Base-by-base conservation (phyloP, 768 basidiomycete genomes). In the Hericium coralloides region DNA sequence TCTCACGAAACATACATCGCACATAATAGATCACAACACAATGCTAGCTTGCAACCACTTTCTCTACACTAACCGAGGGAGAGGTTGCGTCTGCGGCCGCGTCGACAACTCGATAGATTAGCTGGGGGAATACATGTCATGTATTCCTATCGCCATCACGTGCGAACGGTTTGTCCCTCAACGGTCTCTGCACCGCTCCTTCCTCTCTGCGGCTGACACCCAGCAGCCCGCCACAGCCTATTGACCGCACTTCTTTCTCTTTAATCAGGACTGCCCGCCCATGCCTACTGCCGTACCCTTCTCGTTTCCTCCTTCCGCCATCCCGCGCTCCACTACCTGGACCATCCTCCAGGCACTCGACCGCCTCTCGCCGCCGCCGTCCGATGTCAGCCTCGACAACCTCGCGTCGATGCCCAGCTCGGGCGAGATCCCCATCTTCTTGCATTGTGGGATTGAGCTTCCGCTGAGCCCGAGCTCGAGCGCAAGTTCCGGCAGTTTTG, bases 361-460 rank as follows among this genome's bases (percentile, higher is more conserved):
- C 36, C 55, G 52, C 3, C 62, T 58, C 22, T 60, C 57, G 36
- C 55, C 58, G 8, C 57, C 62, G 14, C 53, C 60, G 17, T 61
- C 62, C 8, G 61, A 52, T 52, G 45, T 59, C 14, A 58, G 55
- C 45, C 37, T 63, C 48, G 53, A 55, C 49, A 37, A 53, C 17
- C 45, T 56, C 25, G n/a, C 57, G 36, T 38, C 54, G 45, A 23
- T 53, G 7, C 38, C 50, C 47, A 55, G 58, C 48, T 39, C 55
- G 14, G 62, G 62, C 37, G 61, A 53, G n/a, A 58, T 63, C 36
- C 62, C 62, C n/a, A 2, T 63, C 31, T 51, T 59, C 15, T 51
- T 63, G 20, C 55, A 58, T 37, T n/a, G 22, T n/a, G 60, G 55
- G 12, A 26, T 53, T 4, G 6, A 52, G 8, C 48, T 47, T 45